Conservation (phyloP, 805 yeast genomes). For the Candida coleopterorum region DNA sequence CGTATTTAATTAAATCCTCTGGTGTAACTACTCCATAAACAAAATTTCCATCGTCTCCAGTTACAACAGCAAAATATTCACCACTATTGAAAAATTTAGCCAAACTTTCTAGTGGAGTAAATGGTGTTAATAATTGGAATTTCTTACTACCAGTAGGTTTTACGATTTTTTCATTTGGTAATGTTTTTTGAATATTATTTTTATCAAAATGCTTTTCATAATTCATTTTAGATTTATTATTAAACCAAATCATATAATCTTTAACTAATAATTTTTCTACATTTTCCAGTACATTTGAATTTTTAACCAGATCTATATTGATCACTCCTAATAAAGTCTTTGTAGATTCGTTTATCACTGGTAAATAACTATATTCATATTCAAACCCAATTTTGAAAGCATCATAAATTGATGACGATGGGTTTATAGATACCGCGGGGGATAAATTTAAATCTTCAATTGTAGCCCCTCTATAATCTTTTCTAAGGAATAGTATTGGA, state of each 20-base stretch:
- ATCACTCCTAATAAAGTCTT: slow-evolving; percentile 46
- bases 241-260: slow-evolving; percentile 42
- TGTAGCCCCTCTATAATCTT: slow-evolving; percentile 48
- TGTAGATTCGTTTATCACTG: slow-evolving; percentile 46
- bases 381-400: slow-evolving; percentile 56
- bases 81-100: slow-evolving; percentile 47
- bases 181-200: slow-evolving; percentile 9
- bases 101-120: slow-evolving; percentile 50
- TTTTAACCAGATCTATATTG: slow-evolving; percentile 38
- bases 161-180: slow-evolving; percentile 28
- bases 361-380: slow-evolving; percentile 48
- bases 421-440: slow-evolving; percentile 52
- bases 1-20: slow-evolving; percentile 40
- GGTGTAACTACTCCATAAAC: slow-evolving; percentile 58
- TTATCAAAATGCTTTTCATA: slow-evolving; percentile 21
- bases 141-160: slow-evolving; percentile 31
- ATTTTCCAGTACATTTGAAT: slow-evolving; percentile 19
- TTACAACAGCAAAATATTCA: slow-evolving; percentile 52
- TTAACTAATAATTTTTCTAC: slow-evolving; percentile 25
- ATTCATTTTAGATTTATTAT: slow-evolving; percentile 28
- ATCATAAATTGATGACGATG: slow-evolving; percentile 40
- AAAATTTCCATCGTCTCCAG: slow-evolving; percentile 47
- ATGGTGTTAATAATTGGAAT: slow-evolving; percentile 46
- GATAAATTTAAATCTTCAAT: slow-evolving; percentile 56
- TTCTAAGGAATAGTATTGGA: slow-evolving; percentile 21